Conservation (phyloP, 805 yeast species). For the Spathaspora boniae region DNA sequence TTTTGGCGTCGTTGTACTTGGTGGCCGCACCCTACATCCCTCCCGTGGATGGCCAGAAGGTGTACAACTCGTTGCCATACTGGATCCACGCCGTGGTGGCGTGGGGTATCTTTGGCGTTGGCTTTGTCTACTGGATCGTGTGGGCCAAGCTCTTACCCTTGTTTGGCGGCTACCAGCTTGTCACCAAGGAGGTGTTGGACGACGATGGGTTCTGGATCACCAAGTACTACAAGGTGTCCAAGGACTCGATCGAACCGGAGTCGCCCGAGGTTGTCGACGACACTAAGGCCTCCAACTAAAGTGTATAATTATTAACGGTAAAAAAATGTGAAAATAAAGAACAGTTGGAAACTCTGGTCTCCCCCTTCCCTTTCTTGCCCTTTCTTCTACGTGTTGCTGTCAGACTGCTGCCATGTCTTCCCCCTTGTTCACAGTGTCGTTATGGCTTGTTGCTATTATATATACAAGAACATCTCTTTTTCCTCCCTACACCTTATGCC, state of each 20-base stretch:
- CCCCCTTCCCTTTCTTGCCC: no score
- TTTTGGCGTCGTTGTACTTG: slow-evolving; percentile 61
- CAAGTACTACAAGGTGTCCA: slow-evolving; percentile 44
- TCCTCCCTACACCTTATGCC: slow-evolving; percentile 32
- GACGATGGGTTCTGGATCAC: slow-evolving; percentile 74
- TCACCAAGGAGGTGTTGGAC: slow-evolving; percentile 52
- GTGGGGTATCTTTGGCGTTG: slow-evolving; percentile 68
- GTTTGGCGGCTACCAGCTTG: slow-evolving; percentile 49
- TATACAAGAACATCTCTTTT: slow-evolving; percentile 10
- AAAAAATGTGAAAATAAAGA: neutral
- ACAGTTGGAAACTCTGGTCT: no score
- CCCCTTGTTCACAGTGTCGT: no score
- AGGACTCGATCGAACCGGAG: slow-evolving; percentile 12
- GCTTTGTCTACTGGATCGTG: slow-evolving; percentile 61
- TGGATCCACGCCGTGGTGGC: slow-evolving; percentile 81
- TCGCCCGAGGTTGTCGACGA: slow-evolving; percentile 5
- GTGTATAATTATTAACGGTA: no score
- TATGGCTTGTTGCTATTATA: slow-evolving; percentile 2
- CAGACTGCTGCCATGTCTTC: no score
- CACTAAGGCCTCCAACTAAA: no score
- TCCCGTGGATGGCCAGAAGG: slow-evolving; percentile 62
- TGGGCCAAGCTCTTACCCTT: slow-evolving; percentile 61
- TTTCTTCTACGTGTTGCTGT: no score
- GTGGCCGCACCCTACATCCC: slow-evolving; percentile 78
- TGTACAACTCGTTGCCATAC: slow-evolving; percentile 69